Evolutionary conservation across 2,329 filamentous ascomycete genomes (phyloP).

Genomic region (Orbilia javanica): DNA sequence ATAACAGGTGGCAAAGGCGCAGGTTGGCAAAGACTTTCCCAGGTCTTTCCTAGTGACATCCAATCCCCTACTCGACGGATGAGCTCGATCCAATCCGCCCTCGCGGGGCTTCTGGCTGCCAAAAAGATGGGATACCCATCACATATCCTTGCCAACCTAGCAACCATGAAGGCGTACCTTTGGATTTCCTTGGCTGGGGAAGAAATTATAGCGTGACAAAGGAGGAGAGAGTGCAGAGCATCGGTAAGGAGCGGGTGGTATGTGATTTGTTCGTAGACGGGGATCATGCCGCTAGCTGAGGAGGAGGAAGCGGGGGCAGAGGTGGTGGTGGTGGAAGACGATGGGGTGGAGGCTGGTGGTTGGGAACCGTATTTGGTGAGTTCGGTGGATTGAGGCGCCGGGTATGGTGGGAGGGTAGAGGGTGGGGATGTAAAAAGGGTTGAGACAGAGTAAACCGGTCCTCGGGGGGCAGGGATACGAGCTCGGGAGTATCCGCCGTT

Average conservation of each 20-base stretch:
- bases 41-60: slow-evolving; percentile 74
- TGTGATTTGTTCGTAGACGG: slow-evolving; percentile 74
- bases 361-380: slow-evolving; percentile 63
- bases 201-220: slow-evolving; percentile 83
- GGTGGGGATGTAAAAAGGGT: slow-evolving; percentile 79
- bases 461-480: slow-evolving; percentile 63
- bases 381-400: slow-evolving; percentile 63
- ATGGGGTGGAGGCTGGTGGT: slow-evolving; percentile 61
- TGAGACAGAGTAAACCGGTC: slow-evolving; percentile 71
- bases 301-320: slow-evolving; percentile 29
- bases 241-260: slow-evolving; percentile 86
- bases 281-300: slow-evolving; percentile 66
- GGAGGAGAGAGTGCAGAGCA: slow-evolving; percentile 80
- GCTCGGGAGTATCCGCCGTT: slow-evolving; percentile 62
- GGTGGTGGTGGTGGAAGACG: background rate
- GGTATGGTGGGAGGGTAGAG: slow-evolving; percentile 76
- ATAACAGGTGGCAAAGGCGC: slow-evolving; percentile 68
- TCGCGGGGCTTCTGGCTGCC: slow-evolving; percentile 76
- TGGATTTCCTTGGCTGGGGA: slow-evolving; percentile 82
- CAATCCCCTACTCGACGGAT: slow-evolving; percentile 77
- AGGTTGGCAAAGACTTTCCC: slow-evolving; percentile 78
- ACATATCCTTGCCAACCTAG: slow-evolving; percentile 78
- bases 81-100: slow-evolving; percentile 84
- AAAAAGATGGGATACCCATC: slow-evolving; percentile 87
- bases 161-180: slow-evolving; percentile 84